Base-by-base conservation (phyloP, 345 rosid species). In the Odontarrhena argentea region DNA sequence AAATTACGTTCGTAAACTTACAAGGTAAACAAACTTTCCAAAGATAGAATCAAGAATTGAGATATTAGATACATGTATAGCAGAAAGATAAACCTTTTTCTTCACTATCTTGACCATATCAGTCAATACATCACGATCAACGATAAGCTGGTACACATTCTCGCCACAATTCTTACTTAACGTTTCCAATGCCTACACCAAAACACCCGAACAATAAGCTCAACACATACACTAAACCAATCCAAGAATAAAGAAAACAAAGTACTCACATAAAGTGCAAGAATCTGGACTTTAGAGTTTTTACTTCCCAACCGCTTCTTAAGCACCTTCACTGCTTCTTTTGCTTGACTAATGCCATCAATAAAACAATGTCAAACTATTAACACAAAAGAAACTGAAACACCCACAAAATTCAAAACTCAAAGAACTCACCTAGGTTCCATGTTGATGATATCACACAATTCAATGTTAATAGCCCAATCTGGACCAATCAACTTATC, bases 41-140 rank as follows among this genome's bases (percentile, higher is more conserved):
- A 4, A 45, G 13, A 55, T 18, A 36, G 30, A 56, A 67, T 3
- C 13, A 1, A 46, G 54, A 55, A 60, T 18, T 7, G 34, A 44
- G 40, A 25, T 48, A 42, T 49, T 52, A 47, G 28, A 15, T 46
- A 37, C 35, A 44, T 3, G 32, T 52, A 43, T 45, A 53, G 10
- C 43, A 59, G 50, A n/a, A 32, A 24, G 11, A 12, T 3, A 9
- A 65, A 91, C 97, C 99, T 87, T 94, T 77, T 91, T 94, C 81
- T 94, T 94, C 54, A 94, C 93, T 71, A 88, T 84, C 78, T 87
- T 94, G 65, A 91, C 96, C 99, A 94, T 94, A 43, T 94, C 99
- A 62, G 72, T 89, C 70, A 94, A 75, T 69, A 91, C 82, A 72
- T 85, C 91, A 18, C 99, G 95, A 70, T 94, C 96, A 5, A 80